Conservation (phyloP, 441 rosid species). For the Gossypium davidsonii region DNA sequence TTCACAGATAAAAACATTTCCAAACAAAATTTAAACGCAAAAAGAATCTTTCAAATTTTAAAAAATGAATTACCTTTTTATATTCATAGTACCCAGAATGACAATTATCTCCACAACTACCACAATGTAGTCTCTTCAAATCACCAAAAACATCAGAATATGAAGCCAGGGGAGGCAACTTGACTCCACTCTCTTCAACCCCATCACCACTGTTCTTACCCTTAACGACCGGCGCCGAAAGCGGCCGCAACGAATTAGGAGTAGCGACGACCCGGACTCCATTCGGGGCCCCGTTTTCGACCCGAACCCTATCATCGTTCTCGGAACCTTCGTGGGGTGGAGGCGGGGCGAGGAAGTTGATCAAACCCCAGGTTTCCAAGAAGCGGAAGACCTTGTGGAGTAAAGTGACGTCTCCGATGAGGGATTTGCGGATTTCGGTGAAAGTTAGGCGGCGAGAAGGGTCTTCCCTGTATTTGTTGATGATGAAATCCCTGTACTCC, state of each 20-base stretch:
- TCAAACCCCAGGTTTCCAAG: conserved; percentile 67
- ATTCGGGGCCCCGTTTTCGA: conserved; percentile 62
- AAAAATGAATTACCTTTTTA: conserved; percentile 36
- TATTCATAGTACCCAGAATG: conserved; percentile 46
- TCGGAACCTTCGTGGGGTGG: conserved; percentile 17
- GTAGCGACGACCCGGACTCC: conserved; percentile 69
- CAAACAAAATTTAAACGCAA: background rate
- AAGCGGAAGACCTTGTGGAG: conserved; percentile 66
- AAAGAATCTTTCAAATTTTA: background rate
- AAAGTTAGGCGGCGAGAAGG: conserved; percentile 61
- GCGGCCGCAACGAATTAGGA: conserved; percentile 60
- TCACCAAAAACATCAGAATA: conserved; percentile 60
- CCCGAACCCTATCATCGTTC: conserved; percentile 27
- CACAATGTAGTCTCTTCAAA: conserved; percentile 37
- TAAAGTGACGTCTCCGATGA: conserved; percentile 80
- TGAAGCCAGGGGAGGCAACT: conserved; percentile 62
- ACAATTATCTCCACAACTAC: conserved; percentile 43
- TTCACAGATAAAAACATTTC: background rate
- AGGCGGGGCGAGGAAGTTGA: conserved; percentile 46
- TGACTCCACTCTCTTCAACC: conserved; percentile 29
- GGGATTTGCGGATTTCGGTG: conserved; percentile 68
- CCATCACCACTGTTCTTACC: conserved; percentile 9
- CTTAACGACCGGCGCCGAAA: conserved; percentile 31
- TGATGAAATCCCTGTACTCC: conserved; percentile 85
- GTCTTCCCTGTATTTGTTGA: conserved; percentile 80